Base-by-base conservation (phyloP, 352 stramenopile genomes). In the Phytophthora palmivora region DNA sequence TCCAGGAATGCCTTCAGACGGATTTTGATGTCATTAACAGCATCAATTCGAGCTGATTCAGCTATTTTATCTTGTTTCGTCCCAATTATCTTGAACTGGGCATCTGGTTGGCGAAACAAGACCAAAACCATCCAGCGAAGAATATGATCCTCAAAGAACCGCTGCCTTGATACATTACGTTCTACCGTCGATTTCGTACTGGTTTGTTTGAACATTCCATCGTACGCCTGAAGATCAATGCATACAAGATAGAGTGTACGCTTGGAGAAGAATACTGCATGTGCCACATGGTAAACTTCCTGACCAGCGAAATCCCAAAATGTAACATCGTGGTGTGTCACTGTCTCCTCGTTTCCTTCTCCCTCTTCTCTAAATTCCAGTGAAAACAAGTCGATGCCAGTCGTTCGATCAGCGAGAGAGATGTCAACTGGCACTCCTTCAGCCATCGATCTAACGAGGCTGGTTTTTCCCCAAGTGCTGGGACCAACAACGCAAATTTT, bases 261-360 rank as follows among this genome's bases (percentile, higher is more conserved):
- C 21, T 54, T 21, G 4, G 56, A 67, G 18, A 58, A 72, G 21
- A 67, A 72, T 12, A 72, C 6, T 11, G 63, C 33, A 18, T 72
- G 57, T 5, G 56, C 21, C 1, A 65, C 50, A 1, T 63, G 56
- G 32, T 72, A 72, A 7, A 67, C 36, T 11, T 67, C 45, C 11
- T 72, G 56, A 1, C 63, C 63, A 5, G 63, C 63, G 9, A 63
- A 63, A 39, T 67, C 49, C 63, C 63, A 72, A 4, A 72, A 58
- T 0, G 42, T 61, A 6, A 67, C 33, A 28, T 67, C 21, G 11
- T 64, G 37, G 0, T 7, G 6, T 26, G 43, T 39, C 37, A n/a
- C 2, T 4, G 18, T 43, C 19, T 15, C 1, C 2, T 4, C 10
- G 6, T 32, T 49, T 41, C 18, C 34, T 3, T 50, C 39, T 14